Conservation (phyloP, 75 land plant genomes). For the Pseudotsuga menziesii region DNA sequence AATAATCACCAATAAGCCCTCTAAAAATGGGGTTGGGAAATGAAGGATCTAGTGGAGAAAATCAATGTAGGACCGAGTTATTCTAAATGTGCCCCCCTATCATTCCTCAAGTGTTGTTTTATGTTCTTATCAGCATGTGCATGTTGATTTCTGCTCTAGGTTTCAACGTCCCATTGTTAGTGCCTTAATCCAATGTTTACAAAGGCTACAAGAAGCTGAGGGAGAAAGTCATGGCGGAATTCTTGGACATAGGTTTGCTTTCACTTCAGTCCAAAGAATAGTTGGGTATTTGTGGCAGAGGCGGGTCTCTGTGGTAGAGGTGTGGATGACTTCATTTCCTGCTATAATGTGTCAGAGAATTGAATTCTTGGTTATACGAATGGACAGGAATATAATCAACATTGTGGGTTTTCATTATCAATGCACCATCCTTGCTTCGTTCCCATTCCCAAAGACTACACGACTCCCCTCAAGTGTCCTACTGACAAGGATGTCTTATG, state of each 20-base stretch:
- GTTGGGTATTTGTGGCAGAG: too few relatives aligned
- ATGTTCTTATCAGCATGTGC: too few relatives aligned
- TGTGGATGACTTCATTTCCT: constrained; percentile 61
- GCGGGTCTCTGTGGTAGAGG: constrained; percentile 44
- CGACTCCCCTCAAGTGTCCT: constrained; percentile 73
- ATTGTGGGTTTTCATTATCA: constrained; percentile 37
- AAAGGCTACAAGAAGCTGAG: constrained; percentile 5
- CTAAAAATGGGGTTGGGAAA: too few relatives aligned
- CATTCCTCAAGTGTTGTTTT: too few relatives aligned
- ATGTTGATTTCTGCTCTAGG: too few relatives aligned
- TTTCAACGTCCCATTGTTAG: too few relatives aligned
- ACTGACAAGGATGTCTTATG: constrained; percentile 54
- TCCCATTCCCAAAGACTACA: constrained; percentile 67
- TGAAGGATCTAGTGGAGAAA: too few relatives aligned
- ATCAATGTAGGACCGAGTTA: too few relatives aligned
- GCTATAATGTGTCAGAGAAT: constrained; percentile 51
- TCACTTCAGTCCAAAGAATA: constrained; percentile 33
- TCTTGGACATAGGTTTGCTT: constrained; percentile 33
- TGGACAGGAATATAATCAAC: constrained; percentile 54
- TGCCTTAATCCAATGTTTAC: too few relatives aligned
- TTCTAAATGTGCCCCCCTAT: too few relatives aligned
- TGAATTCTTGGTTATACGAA: constrained; percentile 29
- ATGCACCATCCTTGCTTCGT: constrained; percentile 42
- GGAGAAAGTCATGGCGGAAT: constrained; percentile 28
- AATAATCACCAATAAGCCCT: too few relatives aligned